Evolutionary conservation across 352 stramenopile species (phyloP).

Genomic region (Vaucheria bursata): DNA sequence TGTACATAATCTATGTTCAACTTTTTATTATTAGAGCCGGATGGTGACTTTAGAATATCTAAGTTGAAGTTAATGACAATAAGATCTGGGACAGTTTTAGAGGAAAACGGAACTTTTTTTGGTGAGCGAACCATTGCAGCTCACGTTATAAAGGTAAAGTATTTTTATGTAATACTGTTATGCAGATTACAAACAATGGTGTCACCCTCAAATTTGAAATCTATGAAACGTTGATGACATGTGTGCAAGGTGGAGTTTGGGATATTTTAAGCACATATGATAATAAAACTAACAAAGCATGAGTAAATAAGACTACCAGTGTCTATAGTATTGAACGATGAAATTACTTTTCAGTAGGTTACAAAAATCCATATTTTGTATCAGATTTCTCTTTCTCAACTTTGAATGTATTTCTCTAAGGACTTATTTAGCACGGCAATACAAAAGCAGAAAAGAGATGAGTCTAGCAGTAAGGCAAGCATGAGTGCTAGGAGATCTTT

Average conservation of each 20-base stretch:
- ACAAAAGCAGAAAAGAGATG: too few species aligned
- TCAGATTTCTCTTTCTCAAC: too few species aligned
- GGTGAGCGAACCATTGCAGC: too few species aligned
- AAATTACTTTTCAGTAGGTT: background rate
- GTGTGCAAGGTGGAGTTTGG: background rate
- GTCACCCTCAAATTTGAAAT: too few species aligned
- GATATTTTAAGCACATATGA: background rate
- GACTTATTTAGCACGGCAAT: too few species aligned
- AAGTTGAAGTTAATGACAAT: background rate
- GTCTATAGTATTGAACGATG: background rate
- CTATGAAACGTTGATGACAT: too few species aligned
- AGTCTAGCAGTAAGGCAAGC: background rate
- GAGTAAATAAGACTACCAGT: background rate
- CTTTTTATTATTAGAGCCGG: background rate
- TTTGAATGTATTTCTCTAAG: too few species aligned
- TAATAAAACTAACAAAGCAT: background rate
- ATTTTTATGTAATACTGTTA: background rate
- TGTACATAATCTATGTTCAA: background rate
- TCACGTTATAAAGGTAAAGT: slow-evolving; percentile 17
- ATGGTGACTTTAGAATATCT: background rate
- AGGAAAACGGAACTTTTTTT: too few species aligned
- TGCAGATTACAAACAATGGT: too few species aligned
- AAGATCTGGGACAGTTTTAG: background rate
- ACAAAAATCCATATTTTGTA: too few species aligned
- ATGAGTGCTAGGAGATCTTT: background rate